Conservation (phyloP, 192 early-diverging fungal species). For the Coemansia sp. region DNA sequence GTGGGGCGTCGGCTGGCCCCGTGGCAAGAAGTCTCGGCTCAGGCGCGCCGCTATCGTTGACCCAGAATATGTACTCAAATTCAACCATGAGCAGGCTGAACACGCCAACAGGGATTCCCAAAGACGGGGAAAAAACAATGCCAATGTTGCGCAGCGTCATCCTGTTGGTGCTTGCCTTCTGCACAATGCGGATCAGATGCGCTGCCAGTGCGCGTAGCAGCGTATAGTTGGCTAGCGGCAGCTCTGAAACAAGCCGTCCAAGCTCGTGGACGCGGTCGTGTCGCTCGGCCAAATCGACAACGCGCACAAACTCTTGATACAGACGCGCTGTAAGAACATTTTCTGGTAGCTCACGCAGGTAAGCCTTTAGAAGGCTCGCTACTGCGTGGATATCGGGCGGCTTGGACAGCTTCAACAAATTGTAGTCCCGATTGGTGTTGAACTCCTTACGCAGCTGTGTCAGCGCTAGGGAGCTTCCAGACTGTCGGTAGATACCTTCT, state of each 20-base stretch:
- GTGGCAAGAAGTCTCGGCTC: constrained; percentile 38
- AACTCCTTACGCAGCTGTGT: constrained; percentile 78
- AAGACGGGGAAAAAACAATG: constrained; percentile 94
- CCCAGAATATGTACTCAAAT: constrained; percentile 82
- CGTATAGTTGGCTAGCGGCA: constrained; percentile 90
- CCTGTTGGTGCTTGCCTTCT: constrained; percentile 77
- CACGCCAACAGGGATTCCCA: constrained; percentile 91
- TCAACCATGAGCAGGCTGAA: constrained; percentile 90
- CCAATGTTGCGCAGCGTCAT: constrained; percentile 96
- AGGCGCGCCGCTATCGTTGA: constrained; percentile 62
- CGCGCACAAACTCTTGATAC: constrained; percentile 78
- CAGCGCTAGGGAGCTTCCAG: constrained; percentile 73
- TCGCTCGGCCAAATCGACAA: constrained; percentile 80
- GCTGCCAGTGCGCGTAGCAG: constrained; percentile 82
- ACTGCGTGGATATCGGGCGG: constrained; percentile 93
- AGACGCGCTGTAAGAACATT: constrained; percentile 89
- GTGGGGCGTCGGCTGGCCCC: background rate
- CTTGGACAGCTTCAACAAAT: constrained; percentile 50
- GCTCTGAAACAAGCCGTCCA: constrained; percentile 67
- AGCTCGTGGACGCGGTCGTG: constrained; percentile 81
- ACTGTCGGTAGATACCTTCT: constrained; percentile 94
- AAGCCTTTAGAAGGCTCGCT: constrained; percentile 88
- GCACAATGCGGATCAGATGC: constrained; percentile 88
- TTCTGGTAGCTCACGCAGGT: constrained; percentile 82
- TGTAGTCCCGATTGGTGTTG: constrained; percentile 59